Percentiles rank a stretch among this genome's conserved stretches.
phyloP scores from a whole-genome alignment of 83 land plant species.

The Picea abies region DNA sequence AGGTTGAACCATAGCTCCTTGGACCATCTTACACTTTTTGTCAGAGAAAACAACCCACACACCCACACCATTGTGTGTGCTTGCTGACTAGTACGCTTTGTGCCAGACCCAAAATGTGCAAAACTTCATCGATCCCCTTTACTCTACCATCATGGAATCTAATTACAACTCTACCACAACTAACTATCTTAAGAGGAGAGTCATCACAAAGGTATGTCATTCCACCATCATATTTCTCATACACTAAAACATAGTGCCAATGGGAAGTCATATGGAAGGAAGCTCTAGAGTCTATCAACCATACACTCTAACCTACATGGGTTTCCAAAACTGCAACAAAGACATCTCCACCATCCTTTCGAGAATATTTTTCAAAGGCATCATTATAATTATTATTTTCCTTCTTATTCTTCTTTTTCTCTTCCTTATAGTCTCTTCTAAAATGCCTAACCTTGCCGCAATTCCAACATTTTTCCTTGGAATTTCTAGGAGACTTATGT shows the following conservation, averaged over 20 bases:
- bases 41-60: not conserved
- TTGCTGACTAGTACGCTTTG: not conserved
- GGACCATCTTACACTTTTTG: not conserved
- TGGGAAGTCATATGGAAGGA: not conserved
- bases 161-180: not conserved
- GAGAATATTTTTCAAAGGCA: not conserved
- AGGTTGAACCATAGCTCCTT: not conserved
- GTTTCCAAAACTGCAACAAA: not conserved
- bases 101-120: not conserved
- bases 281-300: no score
- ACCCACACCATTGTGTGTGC: not conserved
- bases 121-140: not conserved
- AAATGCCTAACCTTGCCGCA: no score
- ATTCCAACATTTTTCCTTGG: no score
- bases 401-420: no score
- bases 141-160: not conserved
- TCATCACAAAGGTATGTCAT: not conserved
- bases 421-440: no score
- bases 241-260: no score
- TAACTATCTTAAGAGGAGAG: not conserved
- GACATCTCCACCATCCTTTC: not conserved
- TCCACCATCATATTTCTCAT: not conserved
- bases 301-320: not conserved
- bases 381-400: no score
- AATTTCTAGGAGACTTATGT: no score